A percentile compares a stretch with the other conserved stretches of the same genome.
Conservation (phyloP, 176 grass and related monocot species). For the Alopecurus myosuroides region DNA sequence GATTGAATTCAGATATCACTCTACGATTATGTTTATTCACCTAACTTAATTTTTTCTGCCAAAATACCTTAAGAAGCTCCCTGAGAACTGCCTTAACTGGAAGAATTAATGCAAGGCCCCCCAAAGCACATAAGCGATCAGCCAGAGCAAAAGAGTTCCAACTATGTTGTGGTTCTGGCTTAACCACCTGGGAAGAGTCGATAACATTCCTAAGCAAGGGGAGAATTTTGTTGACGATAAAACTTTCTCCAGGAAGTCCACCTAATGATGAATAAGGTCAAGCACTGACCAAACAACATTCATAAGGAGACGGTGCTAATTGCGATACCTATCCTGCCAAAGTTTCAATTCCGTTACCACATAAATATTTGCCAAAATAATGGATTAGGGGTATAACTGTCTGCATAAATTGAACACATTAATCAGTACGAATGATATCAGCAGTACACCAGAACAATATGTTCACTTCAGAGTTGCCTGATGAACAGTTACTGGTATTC, state of each 20-base stretch:
- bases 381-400: constrained; percentile 81
- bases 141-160: constrained; percentile 68
- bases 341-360: constrained; percentile 75
- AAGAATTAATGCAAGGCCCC: constrained; percentile 64
- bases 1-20: too few species aligned
- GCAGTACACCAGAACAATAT: background rate
- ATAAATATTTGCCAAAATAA: constrained; percentile 88
- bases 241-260: constrained; percentile 78
- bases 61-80: constrained; percentile 79
- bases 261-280: constrained; percentile 48
- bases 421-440: constrained; percentile 24
- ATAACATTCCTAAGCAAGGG: constrained; percentile 70
- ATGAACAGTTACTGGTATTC: constrained; percentile 88
- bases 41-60: background rate
- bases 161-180: constrained; percentile 68
- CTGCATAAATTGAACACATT: constrained; percentile 45
- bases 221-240: constrained; percentile 74
- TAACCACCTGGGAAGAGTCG: constrained; percentile 53
- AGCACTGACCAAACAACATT: background rate
- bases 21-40: background rate
- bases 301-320: constrained; percentile 8
- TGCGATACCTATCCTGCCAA: constrained; percentile 87
- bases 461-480: constrained; percentile 49
- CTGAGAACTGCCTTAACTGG: constrained; percentile 56
- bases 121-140: constrained; percentile 73